A percentile compares a stretch with the other conserved stretches of the same genome.
Conservation (phyloP, 257 asterid species). For the Solanum boliviense region DNA sequence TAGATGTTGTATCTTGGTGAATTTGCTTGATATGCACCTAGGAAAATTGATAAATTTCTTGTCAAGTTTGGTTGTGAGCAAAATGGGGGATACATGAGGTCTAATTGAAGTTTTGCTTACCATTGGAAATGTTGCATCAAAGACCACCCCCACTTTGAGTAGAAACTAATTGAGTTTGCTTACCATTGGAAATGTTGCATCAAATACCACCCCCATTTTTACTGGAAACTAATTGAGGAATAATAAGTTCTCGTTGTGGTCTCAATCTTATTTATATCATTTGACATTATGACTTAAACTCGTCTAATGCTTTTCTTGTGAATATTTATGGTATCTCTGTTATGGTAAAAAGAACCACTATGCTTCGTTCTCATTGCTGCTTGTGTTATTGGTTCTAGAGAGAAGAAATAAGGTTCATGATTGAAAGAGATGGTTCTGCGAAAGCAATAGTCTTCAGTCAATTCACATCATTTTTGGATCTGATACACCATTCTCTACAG, state of each 20-base stretch:
- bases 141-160: not conserved
- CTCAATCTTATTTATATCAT: not conserved
- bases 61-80: not conserved
- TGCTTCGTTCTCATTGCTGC: not conserved
- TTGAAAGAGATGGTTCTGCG: conserved; percentile 96
- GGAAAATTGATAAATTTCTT: not conserved
- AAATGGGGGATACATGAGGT: not conserved
- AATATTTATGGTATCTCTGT: not conserved
- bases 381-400: conserved; percentile 40
- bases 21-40: not conserved
- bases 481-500: conserved; percentile 70
- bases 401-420: conserved; percentile 90
- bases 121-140: not conserved
- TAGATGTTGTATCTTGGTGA: not conserved
- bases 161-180: not conserved
- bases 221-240: not conserved
- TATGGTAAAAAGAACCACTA: not conserved
- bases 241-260: not conserved
- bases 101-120: not conserved
- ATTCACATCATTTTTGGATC: conserved; percentile 87
- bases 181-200: not conserved
- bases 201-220: not conserved
- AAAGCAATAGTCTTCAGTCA: conserved; percentile 97
- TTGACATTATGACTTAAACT: not conserved
- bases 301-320: not conserved